Conservation (phyloP, 163 green algal species). For the Prototheca wickerhamii region DNA sequence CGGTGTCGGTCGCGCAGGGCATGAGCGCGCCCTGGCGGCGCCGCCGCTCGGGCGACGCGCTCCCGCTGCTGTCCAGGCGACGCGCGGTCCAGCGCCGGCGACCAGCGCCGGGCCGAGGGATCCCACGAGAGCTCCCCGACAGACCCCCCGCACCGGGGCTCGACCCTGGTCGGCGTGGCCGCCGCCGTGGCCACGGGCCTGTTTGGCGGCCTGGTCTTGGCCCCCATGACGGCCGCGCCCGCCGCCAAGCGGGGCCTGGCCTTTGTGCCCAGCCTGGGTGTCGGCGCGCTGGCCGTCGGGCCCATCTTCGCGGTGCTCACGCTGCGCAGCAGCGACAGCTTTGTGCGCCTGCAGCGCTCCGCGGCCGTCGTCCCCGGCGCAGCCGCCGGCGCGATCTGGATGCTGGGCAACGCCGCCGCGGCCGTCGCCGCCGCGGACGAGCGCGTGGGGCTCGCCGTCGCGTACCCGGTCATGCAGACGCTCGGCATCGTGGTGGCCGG, state of each 20-base stretch:
- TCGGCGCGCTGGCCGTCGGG: background rate
- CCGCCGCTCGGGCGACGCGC: no score
- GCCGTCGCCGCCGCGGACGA: background rate
- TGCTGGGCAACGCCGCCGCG: background rate
- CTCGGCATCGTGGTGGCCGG: background rate
- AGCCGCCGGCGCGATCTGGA: background rate
- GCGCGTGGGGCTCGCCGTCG: background rate
- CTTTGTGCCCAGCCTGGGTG: background rate
- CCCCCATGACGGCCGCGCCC: background rate
- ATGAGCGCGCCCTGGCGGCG: background rate
- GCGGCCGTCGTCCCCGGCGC: background rate
- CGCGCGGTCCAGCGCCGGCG: no score
- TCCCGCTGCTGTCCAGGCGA: no score
- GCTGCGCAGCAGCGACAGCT: background rate
- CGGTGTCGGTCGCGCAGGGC: background rate
- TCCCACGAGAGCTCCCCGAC: no score
- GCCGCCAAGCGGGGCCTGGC: background rate
- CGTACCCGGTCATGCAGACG: background rate
- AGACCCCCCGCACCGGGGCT: no score
- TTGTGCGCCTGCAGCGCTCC: background rate
- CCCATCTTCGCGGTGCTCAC: background rate
- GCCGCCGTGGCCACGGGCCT: background rate
- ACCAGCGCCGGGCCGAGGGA: no score
- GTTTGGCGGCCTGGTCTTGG: background rate
- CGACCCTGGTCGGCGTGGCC: background rate